A percentile compares a stretch with the other conserved stretches of the same genome.
These are phyloP conservation scores for Sarcodon sp. DNA, from an alignment of 768 basidiomycete species.

Conservation along the genomic window DNA sequence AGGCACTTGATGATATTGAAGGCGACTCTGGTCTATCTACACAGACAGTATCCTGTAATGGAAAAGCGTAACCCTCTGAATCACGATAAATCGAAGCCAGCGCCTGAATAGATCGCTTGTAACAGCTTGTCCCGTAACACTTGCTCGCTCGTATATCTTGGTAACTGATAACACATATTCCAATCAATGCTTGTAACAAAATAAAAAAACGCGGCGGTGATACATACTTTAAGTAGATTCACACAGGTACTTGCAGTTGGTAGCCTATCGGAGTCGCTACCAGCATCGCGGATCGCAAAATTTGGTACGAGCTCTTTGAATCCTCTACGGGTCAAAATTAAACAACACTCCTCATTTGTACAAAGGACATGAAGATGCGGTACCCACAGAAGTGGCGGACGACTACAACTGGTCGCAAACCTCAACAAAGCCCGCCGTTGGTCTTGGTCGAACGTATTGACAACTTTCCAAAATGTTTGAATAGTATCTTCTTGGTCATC, in stretches of 20 bases:
- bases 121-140: slow-evolving; percentile 65
- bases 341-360: neutral
- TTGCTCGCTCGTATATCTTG: slow-evolving; percentile 50
- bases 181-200: neutral
- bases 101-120: slow-evolving; percentile 77
- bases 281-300: slow-evolving; percentile 80
- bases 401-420: slow-evolving; percentile 88
- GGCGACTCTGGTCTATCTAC: neutral
- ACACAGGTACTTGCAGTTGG: slow-evolving; percentile 82
- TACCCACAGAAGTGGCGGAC: slow-evolving; percentile 74
- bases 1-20: too few relatives aligned
- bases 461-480: slow-evolving; percentile 76
- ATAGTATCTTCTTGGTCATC: slow-evolving; percentile 62
- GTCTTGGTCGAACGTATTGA: slow-evolving; percentile 68
- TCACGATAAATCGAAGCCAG: slow-evolving; percentile 88
- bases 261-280: slow-evolving; percentile 55
- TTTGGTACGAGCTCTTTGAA: slow-evolving; percentile 82
- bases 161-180: slow-evolving; percentile 33
- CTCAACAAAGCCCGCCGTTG: slow-evolving; percentile 68
- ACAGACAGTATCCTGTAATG: neutral
- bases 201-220: neutral
- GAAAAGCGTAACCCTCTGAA: too few relatives aligned
- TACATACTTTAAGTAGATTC: slow-evolving; percentile 73
- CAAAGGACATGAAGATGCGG: neutral
- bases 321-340: slow-evolving; percentile 29